Conservation (phyloP, 331 rosid species). For the Dryas integrifolia region DNA sequence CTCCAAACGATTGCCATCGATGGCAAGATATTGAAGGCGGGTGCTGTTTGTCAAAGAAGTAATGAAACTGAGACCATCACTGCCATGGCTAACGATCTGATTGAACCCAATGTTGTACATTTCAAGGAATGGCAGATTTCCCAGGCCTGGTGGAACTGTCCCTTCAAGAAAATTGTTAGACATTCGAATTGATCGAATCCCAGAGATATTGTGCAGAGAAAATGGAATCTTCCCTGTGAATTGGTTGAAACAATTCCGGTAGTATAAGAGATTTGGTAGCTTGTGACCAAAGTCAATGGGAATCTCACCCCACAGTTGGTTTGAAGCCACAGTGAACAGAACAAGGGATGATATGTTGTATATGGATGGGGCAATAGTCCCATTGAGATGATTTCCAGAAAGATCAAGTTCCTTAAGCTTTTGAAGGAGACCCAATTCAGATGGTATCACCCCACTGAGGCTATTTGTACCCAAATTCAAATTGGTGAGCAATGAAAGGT, state of each 20-base stretch:
- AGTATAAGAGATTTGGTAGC: constrained; percentile 54
- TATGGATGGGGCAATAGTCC: constrained; percentile 48
- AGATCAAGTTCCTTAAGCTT: constrained; percentile 56
- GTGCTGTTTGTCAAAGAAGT: constrained; percentile 62
- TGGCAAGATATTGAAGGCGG: constrained; percentile 45
- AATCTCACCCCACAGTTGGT: constrained; percentile 68
- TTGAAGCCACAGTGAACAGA: constrained; percentile 55
- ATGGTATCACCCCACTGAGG: constrained; percentile 50
- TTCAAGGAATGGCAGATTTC: constrained; percentile 56
- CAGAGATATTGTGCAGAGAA: constrained; percentile 66
- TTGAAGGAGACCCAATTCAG: constrained; percentile 44
- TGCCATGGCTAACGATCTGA: constrained; percentile 38
- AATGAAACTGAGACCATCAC: constrained; percentile 45
- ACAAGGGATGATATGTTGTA: constrained; percentile 62
- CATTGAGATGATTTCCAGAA: constrained; percentile 49
- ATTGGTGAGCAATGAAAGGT: constrained; percentile 52
- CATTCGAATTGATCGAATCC: constrained; percentile 51
- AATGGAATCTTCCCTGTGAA: constrained; percentile 66
- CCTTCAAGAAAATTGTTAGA: constrained; percentile 55
- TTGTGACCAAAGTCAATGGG: constrained; percentile 56
- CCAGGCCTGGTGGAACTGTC: constrained; percentile 69
- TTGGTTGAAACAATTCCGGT: constrained; percentile 52
- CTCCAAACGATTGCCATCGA: constrained; percentile 57
- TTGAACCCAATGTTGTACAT: constrained; percentile 67
- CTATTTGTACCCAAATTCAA: constrained; percentile 64